These are phyloP conservation scores for Gossypium sturtianum DNA, from an alignment of 345 rosid species.

Conservation along the genomic window DNA sequence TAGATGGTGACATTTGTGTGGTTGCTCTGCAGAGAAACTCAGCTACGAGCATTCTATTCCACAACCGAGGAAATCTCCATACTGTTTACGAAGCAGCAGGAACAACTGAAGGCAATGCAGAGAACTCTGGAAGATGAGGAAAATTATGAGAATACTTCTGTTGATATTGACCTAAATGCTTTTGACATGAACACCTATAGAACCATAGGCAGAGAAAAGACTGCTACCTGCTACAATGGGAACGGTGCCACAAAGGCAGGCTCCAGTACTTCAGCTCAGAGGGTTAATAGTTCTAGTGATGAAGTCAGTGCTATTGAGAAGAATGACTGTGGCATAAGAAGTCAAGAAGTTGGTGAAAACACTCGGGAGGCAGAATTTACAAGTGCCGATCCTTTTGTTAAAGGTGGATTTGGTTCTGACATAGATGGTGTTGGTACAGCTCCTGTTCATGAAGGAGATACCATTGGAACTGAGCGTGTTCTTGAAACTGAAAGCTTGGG, in stretches of 20 bases:
- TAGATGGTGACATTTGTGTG: background rate
- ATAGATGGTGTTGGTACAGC: constrained; percentile 57
- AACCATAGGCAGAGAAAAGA: constrained; percentile 25
- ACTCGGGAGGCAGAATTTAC: constrained; percentile 73
- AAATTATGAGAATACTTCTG: constrained; percentile 56
- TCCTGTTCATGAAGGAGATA: constrained; percentile 50
- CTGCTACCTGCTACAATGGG: constrained; percentile 14
- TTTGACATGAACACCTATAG: constrained; percentile 21
- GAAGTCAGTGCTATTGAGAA: constrained; percentile 75
- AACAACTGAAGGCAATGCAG: constrained; percentile 89
- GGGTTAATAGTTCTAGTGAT: constrained; percentile 44
- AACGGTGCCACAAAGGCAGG: constrained; percentile 35
- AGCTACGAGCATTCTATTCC: constrained; percentile 85
- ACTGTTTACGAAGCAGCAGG: constrained; percentile 85
- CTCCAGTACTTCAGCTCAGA: constrained; percentile 53
- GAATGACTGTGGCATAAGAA: constrained; percentile 71
- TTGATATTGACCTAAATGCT: constrained; percentile 55
- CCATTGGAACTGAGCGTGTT: constrained; percentile 69
- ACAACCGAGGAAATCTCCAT: constrained; percentile 80
- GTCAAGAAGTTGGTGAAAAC: constrained; percentile 59
- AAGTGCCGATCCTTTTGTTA: constrained; percentile 37
- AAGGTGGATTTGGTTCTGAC: constrained; percentile 84
- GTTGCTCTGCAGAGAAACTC: constrained; percentile 73
- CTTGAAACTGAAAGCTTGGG: constrained; percentile 74
- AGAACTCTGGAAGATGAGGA: constrained; percentile 92